Conservation (phyloP, 169 alveolate genomes). For the Eimeria tenella region DNA sequence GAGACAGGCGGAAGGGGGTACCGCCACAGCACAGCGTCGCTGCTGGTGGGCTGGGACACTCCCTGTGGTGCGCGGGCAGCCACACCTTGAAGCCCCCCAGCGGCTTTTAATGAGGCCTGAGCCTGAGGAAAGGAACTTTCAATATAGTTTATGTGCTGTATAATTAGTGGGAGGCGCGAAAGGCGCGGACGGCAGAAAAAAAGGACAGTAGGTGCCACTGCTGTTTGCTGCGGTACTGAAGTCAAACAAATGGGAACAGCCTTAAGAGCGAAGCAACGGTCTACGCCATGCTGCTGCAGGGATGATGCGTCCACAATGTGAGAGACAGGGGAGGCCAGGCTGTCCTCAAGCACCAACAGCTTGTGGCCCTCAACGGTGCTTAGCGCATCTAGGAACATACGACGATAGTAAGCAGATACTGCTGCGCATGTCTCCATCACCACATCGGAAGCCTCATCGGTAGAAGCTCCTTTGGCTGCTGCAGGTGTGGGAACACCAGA, state of each 20-base stretch:
- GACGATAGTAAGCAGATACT: slow-evolving; percentile 9
- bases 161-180: slow-evolving; percentile 62
- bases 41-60: neutral
- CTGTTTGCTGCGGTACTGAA: slow-evolving; percentile 43
- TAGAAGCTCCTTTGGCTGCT: neutral
- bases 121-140: slow-evolving; percentile 64
- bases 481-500: neutral
- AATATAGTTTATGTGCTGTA: slow-evolving; percentile 46
- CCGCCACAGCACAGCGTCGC: slow-evolving; percentile 21
- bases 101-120: slow-evolving; percentile 45
- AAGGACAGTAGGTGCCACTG: slow-evolving; percentile 57
- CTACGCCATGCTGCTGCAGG: slow-evolving; percentile 78
- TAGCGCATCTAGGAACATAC: slow-evolving; percentile 64
- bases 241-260: slow-evolving; percentile 48
- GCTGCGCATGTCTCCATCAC: slow-evolving; percentile 40
- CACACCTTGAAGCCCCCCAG: neutral
- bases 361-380: slow-evolving; percentile 62
- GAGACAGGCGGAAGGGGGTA: slow-evolving; percentile 46
- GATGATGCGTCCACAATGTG: slow-evolving; percentile 47
- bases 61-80: slow-evolving; percentile 7
- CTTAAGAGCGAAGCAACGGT: slow-evolving; percentile 70
- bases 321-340: slow-evolving; percentile 71
- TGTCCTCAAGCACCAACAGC: slow-evolving; percentile 66
- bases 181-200: slow-evolving; percentile 73
- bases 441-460: neutral